phyloP scores from a whole-genome alignment of 371 early-diverging fungal species.

The Syncephalis plumigaleata region DNA sequence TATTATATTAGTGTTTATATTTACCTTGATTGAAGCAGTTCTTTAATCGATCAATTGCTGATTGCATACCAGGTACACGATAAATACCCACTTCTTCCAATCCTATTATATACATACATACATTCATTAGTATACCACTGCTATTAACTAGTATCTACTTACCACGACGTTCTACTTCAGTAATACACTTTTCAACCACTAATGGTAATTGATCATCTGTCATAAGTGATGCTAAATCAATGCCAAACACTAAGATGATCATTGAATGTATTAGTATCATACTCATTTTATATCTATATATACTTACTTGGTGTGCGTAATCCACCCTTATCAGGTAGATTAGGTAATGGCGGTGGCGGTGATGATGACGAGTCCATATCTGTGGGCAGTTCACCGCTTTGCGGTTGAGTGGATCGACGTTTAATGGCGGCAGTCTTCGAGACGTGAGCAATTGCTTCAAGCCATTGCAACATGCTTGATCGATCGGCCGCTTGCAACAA shows the following conservation, averaged over 20 bases:
- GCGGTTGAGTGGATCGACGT: background rate
- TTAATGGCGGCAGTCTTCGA: conserved; percentile 48
- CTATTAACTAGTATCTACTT: background rate
- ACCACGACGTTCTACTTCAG: conserved; percentile 57
- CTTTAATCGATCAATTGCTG: conserved; percentile 39
- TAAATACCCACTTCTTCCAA: conserved; percentile 74
- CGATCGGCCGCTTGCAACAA: conserved; percentile 49
- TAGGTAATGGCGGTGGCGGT: background rate
- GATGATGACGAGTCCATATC: background rate
- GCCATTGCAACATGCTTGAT: conserved; percentile 65
- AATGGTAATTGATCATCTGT: conserved; percentile 30
- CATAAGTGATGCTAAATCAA: conserved; percentile 38
- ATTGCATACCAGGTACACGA: conserved; percentile 54
- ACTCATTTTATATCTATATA: too few relatives aligned
- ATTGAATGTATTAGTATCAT: conserved; percentile 1
- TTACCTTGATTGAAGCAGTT: conserved; percentile 38
- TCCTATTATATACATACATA: conserved; percentile 14
- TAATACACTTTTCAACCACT: conserved; percentile 48
- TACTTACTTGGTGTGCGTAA: conserved; percentile 13
- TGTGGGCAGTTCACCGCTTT: background rate
- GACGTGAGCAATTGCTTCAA: conserved; percentile 45
- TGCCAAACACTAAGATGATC: conserved; percentile 30
- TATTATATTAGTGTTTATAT: background rate
- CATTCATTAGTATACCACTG: background rate
- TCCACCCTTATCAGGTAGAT: conserved; percentile 7